Base-by-base conservation (phyloP, 2,329 filamentous ascomycete species). In the Aspergillus candidus region DNA sequence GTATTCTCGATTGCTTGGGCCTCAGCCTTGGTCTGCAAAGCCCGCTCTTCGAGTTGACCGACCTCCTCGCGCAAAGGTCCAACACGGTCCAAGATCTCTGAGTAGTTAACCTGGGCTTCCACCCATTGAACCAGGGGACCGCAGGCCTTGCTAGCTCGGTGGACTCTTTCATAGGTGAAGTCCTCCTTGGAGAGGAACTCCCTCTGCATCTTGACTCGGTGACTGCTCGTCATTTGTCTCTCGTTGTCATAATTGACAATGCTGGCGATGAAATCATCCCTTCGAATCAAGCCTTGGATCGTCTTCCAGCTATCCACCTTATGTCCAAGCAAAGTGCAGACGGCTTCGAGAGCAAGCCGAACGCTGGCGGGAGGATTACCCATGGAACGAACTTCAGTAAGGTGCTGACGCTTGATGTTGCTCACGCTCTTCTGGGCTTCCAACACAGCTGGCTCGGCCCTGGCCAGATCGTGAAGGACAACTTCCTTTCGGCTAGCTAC, bases 201-300 rank as follows among this genome's bases (percentile, higher is more conserved):
- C 48, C 84, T 87, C 58, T 86, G 83, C 91, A 98, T 97, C 75
- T 88, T 94, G 55, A 80, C 74, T 39, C 93, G 80, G 54, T 93
- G 77, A 18, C 73, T 71, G 58, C 82, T 84, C 12, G 91, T 98
- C 91, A 98, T 97, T 67, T 93, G 85, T 63, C 77, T 83, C 68
- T 93, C 90, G 60, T 96, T 98, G 73, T 96, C 87, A 62, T 96
- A 98, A 66, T 88, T 89, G 66, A 97, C 86, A 59, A 98, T 98
- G 69, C 88, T 96, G 38, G 89, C 87, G 68, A 98, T 97, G 69
- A 98, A 98, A 62, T 97, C 91, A 59, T 97, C 93, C 45, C 82
- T 82, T 58, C 91, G 87, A 47, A 98, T 82, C 50, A 97, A 86
- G 41, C 79, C 83, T 65, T 94, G 86, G 48, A 97, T 88, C 11